Percentiles rank a stretch among this genome's conserved stretches.
phyloP scores from a whole-genome alignment of 1,284 basidiomycete genomes.

The Leccinum griseonigrum region DNA sequence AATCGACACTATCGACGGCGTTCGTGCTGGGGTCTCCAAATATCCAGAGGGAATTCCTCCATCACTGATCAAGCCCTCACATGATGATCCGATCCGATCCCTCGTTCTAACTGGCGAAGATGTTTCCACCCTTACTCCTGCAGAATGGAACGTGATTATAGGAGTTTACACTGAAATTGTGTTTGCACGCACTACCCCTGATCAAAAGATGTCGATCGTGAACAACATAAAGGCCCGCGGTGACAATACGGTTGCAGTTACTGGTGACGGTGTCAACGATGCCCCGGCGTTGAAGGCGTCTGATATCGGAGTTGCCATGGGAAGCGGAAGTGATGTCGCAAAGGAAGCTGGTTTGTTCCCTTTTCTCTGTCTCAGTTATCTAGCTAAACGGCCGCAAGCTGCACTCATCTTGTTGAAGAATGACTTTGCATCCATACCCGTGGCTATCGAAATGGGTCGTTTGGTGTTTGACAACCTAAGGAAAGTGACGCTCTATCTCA shows the following conservation, averaged over 20 bases:
- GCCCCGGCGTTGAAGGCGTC: constrained; percentile 69
- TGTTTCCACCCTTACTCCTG: constrained; percentile 41
- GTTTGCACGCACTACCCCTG: constrained; percentile 61
- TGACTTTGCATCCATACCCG: constrained; percentile 37
- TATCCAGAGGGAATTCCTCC: background rate
- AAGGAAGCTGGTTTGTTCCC: constrained; percentile 47
- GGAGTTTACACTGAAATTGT: constrained; percentile 54
- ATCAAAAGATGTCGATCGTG: constrained; percentile 60
- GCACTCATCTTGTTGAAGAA: constrained; percentile 34
- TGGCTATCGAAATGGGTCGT: constrained; percentile 46
- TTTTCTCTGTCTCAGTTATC: background rate
- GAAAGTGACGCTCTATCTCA: constrained; percentile 41
- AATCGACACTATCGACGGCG: constrained; percentile 40
- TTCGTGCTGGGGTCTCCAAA: constrained; percentile 24
- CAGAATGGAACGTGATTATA: constrained; percentile 48
- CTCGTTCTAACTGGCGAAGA: constrained; percentile 48
- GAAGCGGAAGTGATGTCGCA: constrained; percentile 82
- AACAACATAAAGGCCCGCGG: constrained; percentile 49
- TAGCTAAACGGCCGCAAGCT: constrained; percentile 14
- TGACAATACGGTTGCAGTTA: constrained; percentile 52
- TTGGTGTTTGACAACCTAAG: constrained; percentile 61
- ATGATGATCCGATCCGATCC: constrained; percentile 30
- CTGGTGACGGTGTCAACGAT: constrained; percentile 59
- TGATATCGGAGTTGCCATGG: constrained; percentile 87
- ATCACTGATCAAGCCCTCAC: constrained; percentile 21